Conservation (phyloP, 1,284 basidiomycete species). For the Apiotrichum mycotoxinovorans region DNA sequence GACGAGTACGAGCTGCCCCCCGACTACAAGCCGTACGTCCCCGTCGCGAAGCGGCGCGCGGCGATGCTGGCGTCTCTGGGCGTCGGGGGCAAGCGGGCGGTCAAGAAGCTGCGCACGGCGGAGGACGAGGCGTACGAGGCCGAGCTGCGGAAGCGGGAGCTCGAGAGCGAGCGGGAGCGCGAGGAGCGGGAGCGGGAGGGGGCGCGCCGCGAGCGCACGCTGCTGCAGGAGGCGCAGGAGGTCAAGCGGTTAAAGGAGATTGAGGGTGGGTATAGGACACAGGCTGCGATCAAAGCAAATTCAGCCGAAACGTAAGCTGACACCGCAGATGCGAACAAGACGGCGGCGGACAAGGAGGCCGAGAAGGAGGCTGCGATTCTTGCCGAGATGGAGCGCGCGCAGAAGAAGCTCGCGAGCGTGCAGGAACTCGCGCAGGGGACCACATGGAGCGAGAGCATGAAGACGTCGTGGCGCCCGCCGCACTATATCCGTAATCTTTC, state of each 20-base stretch:
- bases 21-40: slow-evolving; percentile 22
- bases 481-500: slow-evolving; percentile 70
- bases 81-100: slow-evolving; percentile 45
- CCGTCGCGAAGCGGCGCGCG: slow-evolving; percentile 36
- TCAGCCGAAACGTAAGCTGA: no score
- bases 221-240: slow-evolving; percentile 87
- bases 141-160: slow-evolving; percentile 1
- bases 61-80: slow-evolving; percentile 45
- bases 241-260: slow-evolving; percentile 75
- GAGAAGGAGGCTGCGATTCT: slow-evolving; percentile 88
- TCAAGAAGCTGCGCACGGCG: not conserved
- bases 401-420: slow-evolving; percentile 83
- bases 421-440: slow-evolving; percentile 91
- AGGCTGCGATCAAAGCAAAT: no score
- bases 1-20: slow-evolving; percentile 49
- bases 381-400: slow-evolving; percentile 80
- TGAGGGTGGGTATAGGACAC: slow-evolving; percentile 59
- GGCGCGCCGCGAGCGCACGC: slow-evolving; percentile 72
- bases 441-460: slow-evolving; percentile 79
- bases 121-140: slow-evolving; percentile 11
- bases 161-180: slow-evolving; percentile 9
- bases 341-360: slow-evolving; percentile 72
- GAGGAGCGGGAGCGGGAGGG: slow-evolving; percentile 52
- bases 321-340: slow-evolving; percentile 77
- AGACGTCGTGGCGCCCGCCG: slow-evolving; percentile 87